Conservation (phyloP, 768 basidiomycete genomes). For the Boletus rubroflammeus region DNA sequence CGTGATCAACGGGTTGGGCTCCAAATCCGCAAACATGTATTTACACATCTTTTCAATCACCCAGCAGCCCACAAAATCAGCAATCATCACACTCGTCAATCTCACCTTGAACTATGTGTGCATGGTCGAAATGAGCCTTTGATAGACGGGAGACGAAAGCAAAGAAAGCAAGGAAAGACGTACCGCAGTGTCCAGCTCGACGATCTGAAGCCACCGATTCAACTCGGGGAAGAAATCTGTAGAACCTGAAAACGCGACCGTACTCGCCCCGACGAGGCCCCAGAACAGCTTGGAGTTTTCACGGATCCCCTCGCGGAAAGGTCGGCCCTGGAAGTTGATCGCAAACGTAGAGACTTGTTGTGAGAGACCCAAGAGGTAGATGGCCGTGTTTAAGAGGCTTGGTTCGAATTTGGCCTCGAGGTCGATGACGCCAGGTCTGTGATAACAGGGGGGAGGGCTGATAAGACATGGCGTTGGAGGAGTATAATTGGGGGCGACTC, state of each 20-base stretch:
- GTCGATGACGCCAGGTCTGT: slow-evolving; percentile 73
- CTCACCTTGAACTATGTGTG: slow-evolving; percentile 70
- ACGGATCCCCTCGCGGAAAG: slow-evolving; percentile 96
- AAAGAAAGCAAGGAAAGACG: slow-evolving; percentile 37
- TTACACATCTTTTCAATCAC: slow-evolving; percentile 81
- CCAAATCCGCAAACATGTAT: slow-evolving; percentile 79
- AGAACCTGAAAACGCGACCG: slow-evolving; percentile 90
- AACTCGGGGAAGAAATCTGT: slow-evolving; percentile 94
- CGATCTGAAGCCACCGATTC: slow-evolving; percentile 95
- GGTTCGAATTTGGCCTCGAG: slow-evolving; percentile 97
- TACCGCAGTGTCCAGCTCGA: slow-evolving; percentile 79
- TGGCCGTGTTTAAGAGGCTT: slow-evolving; percentile 90
- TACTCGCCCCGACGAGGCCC: slow-evolving; percentile 84
- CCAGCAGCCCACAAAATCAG: slow-evolving; percentile 89
- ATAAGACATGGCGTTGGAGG: not conserved
- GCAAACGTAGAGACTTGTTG: slow-evolving; percentile 99
- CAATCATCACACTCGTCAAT: slow-evolving; percentile 75
- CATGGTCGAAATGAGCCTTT: too few species aligned
- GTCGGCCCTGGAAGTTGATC: slow-evolving; percentile 98
- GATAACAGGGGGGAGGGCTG: too few species aligned
- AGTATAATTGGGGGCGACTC: slow-evolving; percentile 28
- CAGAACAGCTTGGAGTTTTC: slow-evolving; percentile 94
- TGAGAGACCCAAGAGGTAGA: slow-evolving; percentile 91
- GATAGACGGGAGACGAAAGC: not conserved
- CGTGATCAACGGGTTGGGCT: slow-evolving; percentile 82